These are phyloP conservation scores for Tulasnella sp. DNA, from an alignment of 768 basidiomycete genomes.

Conservation along the genomic window DNA sequence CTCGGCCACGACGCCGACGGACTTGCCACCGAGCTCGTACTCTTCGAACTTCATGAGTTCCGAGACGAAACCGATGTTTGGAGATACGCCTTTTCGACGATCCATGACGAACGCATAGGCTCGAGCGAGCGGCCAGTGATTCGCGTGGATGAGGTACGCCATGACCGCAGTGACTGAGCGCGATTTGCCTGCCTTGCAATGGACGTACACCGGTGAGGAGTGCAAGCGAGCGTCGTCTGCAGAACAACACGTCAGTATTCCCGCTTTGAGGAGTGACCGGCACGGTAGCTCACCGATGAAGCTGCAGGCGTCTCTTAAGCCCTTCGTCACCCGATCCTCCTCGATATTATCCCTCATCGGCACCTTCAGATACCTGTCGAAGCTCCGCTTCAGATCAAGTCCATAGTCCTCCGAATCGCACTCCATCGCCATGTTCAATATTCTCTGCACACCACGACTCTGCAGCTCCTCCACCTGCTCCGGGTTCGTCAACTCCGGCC, in stretches of 20 bases:
- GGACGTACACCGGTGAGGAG: constrained; percentile 83
- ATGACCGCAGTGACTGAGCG: constrained; percentile 94
- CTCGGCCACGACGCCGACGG: constrained; percentile 45
- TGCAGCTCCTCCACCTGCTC: constrained; percentile 69
- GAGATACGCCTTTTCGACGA: constrained; percentile 86
- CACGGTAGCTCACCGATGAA: constrained; percentile 56
- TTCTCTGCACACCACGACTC: constrained; percentile 67
- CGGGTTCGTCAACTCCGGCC: constrained; percentile 66
- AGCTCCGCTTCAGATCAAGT: constrained; percentile 49
- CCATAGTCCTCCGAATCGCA: constrained; percentile 73
- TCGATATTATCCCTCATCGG: constrained; percentile 95
- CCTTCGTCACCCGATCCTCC: constrained; percentile 74
- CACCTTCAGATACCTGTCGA: constrained; percentile 77
- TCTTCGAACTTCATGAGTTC: constrained; percentile 97
- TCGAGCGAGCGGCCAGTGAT: constrained; percentile 88
- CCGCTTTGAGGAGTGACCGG: neutral
- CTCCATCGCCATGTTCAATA: constrained; percentile 85
- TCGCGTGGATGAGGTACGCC: constrained; percentile 93
- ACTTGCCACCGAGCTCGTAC: constrained; percentile 69
- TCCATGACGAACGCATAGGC: constrained; percentile 90
- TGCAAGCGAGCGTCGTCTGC: constrained; percentile 86
- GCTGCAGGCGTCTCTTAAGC: constrained; percentile 75
- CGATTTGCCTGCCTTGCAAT: constrained; percentile 93
- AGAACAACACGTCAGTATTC: neutral
- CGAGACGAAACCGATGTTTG: constrained; percentile 95